phyloP scores from a whole-genome alignment of 345 rosid genomes.

The Eucalyptus sideroxylon region DNA sequence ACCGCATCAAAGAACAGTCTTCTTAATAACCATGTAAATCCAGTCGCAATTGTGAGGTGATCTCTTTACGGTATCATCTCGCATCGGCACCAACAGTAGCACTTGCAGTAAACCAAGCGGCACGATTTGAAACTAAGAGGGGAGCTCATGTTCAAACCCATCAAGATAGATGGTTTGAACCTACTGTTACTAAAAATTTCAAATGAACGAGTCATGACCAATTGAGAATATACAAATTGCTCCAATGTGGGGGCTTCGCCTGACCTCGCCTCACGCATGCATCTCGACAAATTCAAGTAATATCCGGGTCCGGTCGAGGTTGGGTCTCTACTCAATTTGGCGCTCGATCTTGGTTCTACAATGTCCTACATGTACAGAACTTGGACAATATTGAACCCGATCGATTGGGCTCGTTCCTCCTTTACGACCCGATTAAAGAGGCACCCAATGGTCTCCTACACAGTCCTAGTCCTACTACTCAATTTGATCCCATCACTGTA shows the following conservation, averaged over 20 bases:
- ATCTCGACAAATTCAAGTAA: neutral
- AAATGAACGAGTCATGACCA: neutral
- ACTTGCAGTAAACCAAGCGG: accelerated
- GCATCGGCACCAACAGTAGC: neutral
- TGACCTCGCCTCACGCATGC: neutral
- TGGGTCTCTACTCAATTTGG: neutral
- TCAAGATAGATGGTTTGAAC: neutral
- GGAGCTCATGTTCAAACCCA: neutral
- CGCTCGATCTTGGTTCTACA: neutral
- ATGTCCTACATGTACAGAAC: neutral
- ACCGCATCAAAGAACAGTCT: neutral
- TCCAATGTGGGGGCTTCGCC: neutral
- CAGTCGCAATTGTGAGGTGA: neutral
- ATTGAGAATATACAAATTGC: neutral
- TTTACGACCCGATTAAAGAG: neutral
- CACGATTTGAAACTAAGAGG: neutral
- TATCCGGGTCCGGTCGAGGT: neutral
- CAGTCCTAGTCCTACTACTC: neutral
- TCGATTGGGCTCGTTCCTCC: no score
- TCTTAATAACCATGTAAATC: neutral
- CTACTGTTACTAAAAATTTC: neutral
- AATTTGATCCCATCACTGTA: neutral
- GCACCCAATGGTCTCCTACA: neutral
- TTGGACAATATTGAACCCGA: neutral
- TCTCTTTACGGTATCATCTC: neutral